These are phyloP conservation scores for Phytophthora podocarpi DNA, from an alignment of 352 stramenopile species.

Conservation along the genomic window DNA sequence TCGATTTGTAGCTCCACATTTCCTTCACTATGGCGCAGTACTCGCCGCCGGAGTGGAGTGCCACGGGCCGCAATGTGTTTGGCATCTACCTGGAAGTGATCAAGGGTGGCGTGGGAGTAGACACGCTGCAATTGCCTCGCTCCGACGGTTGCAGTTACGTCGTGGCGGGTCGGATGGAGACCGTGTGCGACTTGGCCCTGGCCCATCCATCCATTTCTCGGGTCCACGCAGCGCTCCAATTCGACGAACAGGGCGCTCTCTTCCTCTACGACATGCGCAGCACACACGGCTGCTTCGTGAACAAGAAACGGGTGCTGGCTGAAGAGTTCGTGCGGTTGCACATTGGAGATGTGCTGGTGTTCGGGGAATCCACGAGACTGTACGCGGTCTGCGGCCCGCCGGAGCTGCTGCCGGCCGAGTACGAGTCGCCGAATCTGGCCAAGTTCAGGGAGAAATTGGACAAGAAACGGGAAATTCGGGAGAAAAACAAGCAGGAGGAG, in stretches of 20 bases:
- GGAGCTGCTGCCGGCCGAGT: constrained; percentile 74
- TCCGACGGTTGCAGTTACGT: constrained; percentile 42
- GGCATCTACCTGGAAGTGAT: constrained; percentile 73
- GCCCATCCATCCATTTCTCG: constrained; percentile 81
- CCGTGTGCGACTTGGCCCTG: constrained; percentile 70
- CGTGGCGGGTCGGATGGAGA: constrained; percentile 63
- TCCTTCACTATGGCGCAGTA: constrained; percentile 38
- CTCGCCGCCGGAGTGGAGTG: constrained; percentile 54
- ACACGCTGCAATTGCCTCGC: constrained; percentile 45
- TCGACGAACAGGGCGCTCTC: constrained; percentile 64
- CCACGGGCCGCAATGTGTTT: constrained; percentile 51
- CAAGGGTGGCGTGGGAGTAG: constrained; percentile 62
- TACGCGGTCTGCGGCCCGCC: constrained; percentile 77
- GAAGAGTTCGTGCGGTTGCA: constrained; percentile 66
- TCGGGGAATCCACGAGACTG: constrained; percentile 87
- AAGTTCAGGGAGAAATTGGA: constrained; percentile 41
- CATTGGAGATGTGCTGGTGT: constrained; percentile 86
- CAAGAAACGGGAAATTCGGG: constrained; percentile 17
- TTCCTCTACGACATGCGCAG: constrained; percentile 79
- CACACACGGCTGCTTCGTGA: constrained; percentile 87
- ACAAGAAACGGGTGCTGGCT: constrained; percentile 66
- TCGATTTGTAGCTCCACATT: neutral
- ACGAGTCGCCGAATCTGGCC: constrained; percentile 63
- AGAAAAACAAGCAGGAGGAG: constrained; percentile 32
- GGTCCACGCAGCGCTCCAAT: constrained; percentile 75